A percentile compares a stretch with the other conserved stretches of the same genome.
These are phyloP conservation scores for Yamadazyma jaroonii DNA, from an alignment of 1,139 yeast genomes.

Conservation along the genomic window DNA sequence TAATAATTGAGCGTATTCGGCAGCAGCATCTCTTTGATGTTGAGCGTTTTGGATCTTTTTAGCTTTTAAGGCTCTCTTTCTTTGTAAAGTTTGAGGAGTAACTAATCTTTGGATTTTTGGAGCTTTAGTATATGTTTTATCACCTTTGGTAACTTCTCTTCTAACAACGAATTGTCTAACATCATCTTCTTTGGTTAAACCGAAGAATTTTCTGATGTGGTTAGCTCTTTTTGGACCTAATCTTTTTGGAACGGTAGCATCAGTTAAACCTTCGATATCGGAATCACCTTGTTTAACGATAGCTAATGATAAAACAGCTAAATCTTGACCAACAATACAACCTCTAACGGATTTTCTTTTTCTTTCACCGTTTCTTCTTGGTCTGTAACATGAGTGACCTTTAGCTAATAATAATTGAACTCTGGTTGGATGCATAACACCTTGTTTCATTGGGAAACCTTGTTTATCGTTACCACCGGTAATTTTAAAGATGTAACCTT, in stretches of 20 bases:
- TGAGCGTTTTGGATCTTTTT: conserved; percentile 96
- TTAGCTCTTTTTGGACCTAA: conserved; percentile 99
- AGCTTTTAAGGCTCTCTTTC: conserved; percentile 97
- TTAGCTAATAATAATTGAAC: conserved; percentile 91
- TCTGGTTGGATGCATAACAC: conserved; percentile 99
- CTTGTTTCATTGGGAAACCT: conserved; percentile 99
- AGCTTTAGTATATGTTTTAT: conserved; percentile 98
- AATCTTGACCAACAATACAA: conserved; percentile 96
- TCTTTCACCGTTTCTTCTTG: conserved; percentile 99
- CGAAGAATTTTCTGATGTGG: conserved; percentile 99
- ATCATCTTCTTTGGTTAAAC: conserved; percentile 96
- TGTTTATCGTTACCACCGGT: conserved; percentile 99
- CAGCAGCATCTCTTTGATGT: conserved; percentile 99
- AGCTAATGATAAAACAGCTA: conserved; percentile 91
- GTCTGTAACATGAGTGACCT: conserved; percentile 99
- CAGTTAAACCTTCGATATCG: conserved; percentile 95
- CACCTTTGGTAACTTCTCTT: conserved; percentile 98
- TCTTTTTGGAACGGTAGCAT: conserved; percentile 94
- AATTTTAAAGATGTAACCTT: conserved; percentile 98
- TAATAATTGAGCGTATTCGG: conserved; percentile 98
- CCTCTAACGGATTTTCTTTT: conserved; percentile 99
- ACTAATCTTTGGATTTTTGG: conserved; percentile 99
- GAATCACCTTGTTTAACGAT: conserved; percentile 96
- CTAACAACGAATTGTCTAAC: conserved; percentile 95
- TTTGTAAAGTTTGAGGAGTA: conserved; percentile 98